These are phyloP conservation scores for Rhynchosporium graminicola DNA, from an alignment of 2,329 filamentous ascomycete species.

Conservation along the genomic window DNA sequence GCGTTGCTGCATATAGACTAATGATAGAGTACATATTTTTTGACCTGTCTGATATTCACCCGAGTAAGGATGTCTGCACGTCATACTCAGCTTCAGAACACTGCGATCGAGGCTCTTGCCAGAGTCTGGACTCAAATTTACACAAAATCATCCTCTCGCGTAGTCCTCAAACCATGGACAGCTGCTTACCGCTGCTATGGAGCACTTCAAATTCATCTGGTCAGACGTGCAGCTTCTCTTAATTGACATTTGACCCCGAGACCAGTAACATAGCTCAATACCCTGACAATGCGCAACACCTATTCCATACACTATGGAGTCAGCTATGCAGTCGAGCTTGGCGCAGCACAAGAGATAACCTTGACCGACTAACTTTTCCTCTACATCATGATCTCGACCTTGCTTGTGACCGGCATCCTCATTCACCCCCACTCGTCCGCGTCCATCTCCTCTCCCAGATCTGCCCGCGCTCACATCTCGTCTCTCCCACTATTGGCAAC, in stretches of 20 bases:
- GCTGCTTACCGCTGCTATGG: conserved; percentile 1
- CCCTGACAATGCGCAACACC: background rate
- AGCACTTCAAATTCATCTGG: background rate
- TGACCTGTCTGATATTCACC: conserved; percentile 1
- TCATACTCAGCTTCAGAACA: background rate
- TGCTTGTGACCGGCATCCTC: conserved; percentile 2
- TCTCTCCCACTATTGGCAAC: conserved; percentile 10
- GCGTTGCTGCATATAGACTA: background rate
- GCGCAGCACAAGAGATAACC: conserved; percentile 1
- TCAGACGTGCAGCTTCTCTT: conserved; percentile 5
- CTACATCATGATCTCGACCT: background rate
- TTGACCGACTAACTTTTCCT: background rate
- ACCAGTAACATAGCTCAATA: background rate
- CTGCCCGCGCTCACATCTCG: background rate
- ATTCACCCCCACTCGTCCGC: background rate
- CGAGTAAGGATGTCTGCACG: background rate
- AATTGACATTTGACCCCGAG: background rate
- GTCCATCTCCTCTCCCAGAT: background rate
- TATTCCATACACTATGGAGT: background rate
- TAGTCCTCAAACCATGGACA: no score
- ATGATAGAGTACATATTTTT: background rate
- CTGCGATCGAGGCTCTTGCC: background rate
- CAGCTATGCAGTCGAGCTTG: conserved; percentile 3
- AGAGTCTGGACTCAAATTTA: background rate
- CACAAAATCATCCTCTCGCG: no score